These are phyloP conservation scores for Platanthera zijinensis DNA, from an alignment of 106 monocot species.

Conservation along the genomic window DNA sequence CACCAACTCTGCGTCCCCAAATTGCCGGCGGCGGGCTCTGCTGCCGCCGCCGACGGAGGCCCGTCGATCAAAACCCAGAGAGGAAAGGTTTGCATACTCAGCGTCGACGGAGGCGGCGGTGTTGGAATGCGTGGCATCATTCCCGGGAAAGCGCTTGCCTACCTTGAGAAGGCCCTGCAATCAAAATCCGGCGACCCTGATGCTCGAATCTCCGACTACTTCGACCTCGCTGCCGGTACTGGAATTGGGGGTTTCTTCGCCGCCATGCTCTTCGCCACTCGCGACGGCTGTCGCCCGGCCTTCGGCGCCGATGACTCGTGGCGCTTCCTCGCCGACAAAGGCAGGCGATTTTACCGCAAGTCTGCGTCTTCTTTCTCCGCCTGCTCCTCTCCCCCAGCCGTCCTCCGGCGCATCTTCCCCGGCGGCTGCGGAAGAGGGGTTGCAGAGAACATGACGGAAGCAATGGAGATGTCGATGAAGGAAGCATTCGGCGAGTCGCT, in stretches of 20 bases:
- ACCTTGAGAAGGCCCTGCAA: constrained; percentile 34
- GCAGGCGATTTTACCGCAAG: constrained; percentile 22
- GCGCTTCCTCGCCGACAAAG: constrained; percentile 46
- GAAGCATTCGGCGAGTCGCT: constrained; percentile 36
- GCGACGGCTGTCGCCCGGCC: constrained; percentile 16
- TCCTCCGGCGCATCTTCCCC: constrained; percentile 8
- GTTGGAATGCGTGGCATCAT: constrained; percentile 52
- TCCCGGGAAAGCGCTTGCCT: constrained; percentile 45
- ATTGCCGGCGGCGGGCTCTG: not conserved
- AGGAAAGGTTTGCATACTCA: constrained; percentile 61
- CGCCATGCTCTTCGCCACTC: constrained; percentile 54
- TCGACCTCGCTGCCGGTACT: constrained; percentile 65
- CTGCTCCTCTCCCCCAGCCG: not conserved
- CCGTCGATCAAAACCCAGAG: constrained; percentile 30
- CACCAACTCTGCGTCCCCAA: constrained; percentile 26
- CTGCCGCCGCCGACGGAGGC: not conserved
- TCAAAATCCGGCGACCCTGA: constrained; percentile 43
- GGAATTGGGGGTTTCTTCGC: constrained; percentile 62
- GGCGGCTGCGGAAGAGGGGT: not conserved
- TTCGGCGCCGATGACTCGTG: constrained; percentile 44
- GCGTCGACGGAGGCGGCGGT: constrained; percentile 56
- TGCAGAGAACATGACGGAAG: constrained; percentile 12
- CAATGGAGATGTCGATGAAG: constrained; percentile 9
- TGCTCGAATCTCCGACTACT: constrained; percentile 48
- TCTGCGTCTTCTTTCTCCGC: not conserved